These are phyloP conservation scores for Amanita fuliginea DNA, from an alignment of 768 basidiomycete genomes.

Conservation along the genomic window DNA sequence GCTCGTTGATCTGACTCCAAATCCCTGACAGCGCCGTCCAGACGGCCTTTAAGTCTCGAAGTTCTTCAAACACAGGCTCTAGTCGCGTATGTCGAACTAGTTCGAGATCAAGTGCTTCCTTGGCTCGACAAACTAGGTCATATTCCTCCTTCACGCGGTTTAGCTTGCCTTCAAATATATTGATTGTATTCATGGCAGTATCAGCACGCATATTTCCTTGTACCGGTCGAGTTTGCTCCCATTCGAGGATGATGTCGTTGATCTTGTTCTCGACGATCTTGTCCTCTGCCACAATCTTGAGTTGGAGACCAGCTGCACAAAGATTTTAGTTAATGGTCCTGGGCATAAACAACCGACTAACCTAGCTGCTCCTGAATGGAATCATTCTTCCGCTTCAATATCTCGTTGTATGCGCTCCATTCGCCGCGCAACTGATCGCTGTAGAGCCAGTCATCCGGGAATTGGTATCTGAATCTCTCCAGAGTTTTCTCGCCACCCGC, in stretches of 20 bases:
- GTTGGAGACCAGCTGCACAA: constrained; percentile 77
- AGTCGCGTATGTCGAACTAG: constrained; percentile 82
- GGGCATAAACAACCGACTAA: constrained; percentile 24
- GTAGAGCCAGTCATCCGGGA: constrained; percentile 96
- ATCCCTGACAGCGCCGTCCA: constrained; percentile 98
- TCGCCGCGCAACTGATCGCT: constrained; percentile 95
- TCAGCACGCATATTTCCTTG: constrained; percentile 96
- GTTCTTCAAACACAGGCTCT: constrained; percentile 89
- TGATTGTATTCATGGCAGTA: constrained; percentile 92
- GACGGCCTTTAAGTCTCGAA: constrained; percentile 93
- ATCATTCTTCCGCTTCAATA: constrained; percentile 94
- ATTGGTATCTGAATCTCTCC: constrained; percentile 94
- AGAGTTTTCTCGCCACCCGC: constrained; percentile 94
- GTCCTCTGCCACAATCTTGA: constrained; percentile 99
- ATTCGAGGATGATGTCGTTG: constrained; percentile 79
- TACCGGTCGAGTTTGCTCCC: constrained; percentile 94
- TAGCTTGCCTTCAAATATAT: constrained; percentile 87
- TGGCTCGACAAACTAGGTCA: constrained; percentile 89
- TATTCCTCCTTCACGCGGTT: constrained; percentile 89
- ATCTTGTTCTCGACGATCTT: constrained; percentile 97
- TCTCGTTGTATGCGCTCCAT: constrained; percentile 98
- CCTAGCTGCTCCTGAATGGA: constrained; percentile 97
- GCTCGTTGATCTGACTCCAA: constrained; percentile 86
- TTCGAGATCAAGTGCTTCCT: constrained; percentile 94
- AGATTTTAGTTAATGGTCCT: not conserved